Base-by-base conservation (phyloP, 257 asterid genomes). In the Solanum medicagineum region DNA sequence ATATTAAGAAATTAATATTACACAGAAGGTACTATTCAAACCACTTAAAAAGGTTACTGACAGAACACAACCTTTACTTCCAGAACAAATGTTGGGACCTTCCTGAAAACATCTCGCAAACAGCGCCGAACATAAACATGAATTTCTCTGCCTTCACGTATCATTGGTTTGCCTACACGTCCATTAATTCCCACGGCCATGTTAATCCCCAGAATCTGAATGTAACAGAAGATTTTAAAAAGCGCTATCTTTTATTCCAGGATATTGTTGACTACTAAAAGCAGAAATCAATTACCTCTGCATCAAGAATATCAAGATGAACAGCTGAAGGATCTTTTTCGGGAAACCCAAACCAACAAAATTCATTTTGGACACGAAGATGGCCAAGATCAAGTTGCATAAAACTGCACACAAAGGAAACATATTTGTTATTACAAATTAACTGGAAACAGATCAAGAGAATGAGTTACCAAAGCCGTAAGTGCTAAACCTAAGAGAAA, bases 371-470 rank as follows among this genome's bases (percentile, higher is more conserved):
- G 56, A 97, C 90, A 84, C 96, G 98, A 86, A 97, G 89, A 85
- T 92, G 97, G 70, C 99, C 98, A 84, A 97, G 98, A 92, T 97
- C 99, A 87, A 97, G 99, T 88, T 97, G 98, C 94, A 97, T 95
- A 95, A 93, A 97, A 87, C 99, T 97, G 98, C 82, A 79, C 80
- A 87, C 6, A 10, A 80, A 80, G 81, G 71, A 85, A 75, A 86
- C 69, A 73, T 68, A 85, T 68, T 55, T 70, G 84, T 77, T 24
- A 4, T 70, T 16, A 63, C 10, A 62, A 13, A 42, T 8, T n/a
- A 70, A 59, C 60, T 10, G 9, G 63, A 81, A 73, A 15, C 14
- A 16, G 29, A 42, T 20, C 44, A 53, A 69, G n/a, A 19, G 4
- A 20, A 51, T 12, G 12, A 53, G 65, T 26, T 53, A 79, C 29